These are phyloP conservation scores for Pichia sp. DNA, from an alignment of 1,139 yeast genomes.

Conservation along the genomic window DNA sequence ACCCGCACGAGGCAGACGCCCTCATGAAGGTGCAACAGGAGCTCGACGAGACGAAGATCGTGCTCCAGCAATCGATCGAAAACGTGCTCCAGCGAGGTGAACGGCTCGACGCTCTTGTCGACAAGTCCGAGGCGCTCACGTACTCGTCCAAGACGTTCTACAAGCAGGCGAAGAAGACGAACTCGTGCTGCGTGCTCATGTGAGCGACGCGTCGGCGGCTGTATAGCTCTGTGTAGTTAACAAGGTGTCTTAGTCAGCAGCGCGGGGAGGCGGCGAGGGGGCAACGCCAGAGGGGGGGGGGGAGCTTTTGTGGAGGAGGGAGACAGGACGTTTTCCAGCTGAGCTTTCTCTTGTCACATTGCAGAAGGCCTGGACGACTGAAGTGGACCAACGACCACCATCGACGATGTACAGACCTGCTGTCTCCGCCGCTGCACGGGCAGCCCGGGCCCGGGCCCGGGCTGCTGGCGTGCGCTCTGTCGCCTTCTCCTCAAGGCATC, in stretches of 20 bases:
- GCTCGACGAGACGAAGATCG: slow-evolving; percentile 95
- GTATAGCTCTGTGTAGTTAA: not conserved
- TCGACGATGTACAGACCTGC: no score
- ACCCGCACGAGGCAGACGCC: slow-evolving; percentile 95
- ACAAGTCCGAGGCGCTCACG: slow-evolving; percentile 89
- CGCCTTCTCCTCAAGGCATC: not conserved
- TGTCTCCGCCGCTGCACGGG: no score
- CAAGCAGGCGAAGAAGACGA: slow-evolving; percentile 95
- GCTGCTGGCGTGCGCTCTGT: no score
- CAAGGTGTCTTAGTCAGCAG: not conserved
- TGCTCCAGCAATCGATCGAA: slow-evolving; percentile 92
- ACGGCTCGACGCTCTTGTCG: slow-evolving; percentile 88
- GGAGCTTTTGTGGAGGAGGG: no score
- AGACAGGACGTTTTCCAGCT: no score
- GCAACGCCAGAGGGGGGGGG: no score
- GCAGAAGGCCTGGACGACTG: no score
- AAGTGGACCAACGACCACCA: no score
- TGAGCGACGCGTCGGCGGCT: slow-evolving; percentile 30
- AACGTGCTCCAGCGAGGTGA: slow-evolving; percentile 94
- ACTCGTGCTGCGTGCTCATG: slow-evolving; percentile 87
- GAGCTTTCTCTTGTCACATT: no score
- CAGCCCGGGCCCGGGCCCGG: not conserved
- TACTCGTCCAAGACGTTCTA: slow-evolving; percentile 89
- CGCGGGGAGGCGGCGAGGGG: no score
- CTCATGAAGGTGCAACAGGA: slow-evolving; percentile 97